Evolutionary conservation across 768 basidiomycete genomes (phyloP).

Genomic region (Trametopsis cervina): DNA sequence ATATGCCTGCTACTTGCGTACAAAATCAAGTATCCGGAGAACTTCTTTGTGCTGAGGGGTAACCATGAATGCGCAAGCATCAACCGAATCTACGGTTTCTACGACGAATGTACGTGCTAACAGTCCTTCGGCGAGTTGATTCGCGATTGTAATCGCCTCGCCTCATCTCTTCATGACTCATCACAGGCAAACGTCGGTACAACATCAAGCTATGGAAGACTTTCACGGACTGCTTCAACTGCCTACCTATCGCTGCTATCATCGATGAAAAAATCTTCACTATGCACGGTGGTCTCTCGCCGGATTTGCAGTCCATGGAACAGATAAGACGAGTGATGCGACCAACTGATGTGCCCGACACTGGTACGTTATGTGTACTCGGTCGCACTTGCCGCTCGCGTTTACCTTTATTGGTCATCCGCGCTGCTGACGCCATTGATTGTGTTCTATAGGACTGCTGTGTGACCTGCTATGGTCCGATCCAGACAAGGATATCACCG

Average conservation of each 20-base stretch:
- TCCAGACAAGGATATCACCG: slow-evolving; percentile 98
- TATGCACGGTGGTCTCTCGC: slow-evolving; percentile 97
- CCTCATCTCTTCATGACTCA: not conserved
- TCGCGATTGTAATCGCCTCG: not conserved
- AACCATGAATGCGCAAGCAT: slow-evolving; percentile 99
- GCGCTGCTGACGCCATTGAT: not conserved
- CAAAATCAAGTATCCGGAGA: slow-evolving; percentile 99
- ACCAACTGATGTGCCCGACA: slow-evolving; percentile 98
- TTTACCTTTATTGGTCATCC: not conserved
- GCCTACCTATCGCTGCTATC: slow-evolving; percentile 96
- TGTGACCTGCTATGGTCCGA: slow-evolving; percentile 99
- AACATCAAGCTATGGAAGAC: slow-evolving; percentile 99
- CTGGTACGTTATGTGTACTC: slow-evolving; percentile 47
- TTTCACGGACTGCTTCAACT: slow-evolving; percentile 99
- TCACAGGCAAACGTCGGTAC: slow-evolving; percentile 94
- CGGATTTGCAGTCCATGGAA: slow-evolving; percentile 98
- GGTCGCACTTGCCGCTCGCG: not conserved
- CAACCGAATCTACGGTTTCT: slow-evolving; percentile 99
- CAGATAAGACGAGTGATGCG: slow-evolving; percentile 99
- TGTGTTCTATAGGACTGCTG: slow-evolving; percentile 57
- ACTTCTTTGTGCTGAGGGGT: slow-evolving; percentile 98
- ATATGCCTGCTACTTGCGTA: slow-evolving; percentile 98
- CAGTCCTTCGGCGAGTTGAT: not conserved
- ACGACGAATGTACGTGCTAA: slow-evolving; percentile 86
- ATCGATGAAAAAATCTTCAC: slow-evolving; percentile 99